Conservation (phyloP, 768 basidiomycete genomes). For the Chalciporus chontae region DNA sequence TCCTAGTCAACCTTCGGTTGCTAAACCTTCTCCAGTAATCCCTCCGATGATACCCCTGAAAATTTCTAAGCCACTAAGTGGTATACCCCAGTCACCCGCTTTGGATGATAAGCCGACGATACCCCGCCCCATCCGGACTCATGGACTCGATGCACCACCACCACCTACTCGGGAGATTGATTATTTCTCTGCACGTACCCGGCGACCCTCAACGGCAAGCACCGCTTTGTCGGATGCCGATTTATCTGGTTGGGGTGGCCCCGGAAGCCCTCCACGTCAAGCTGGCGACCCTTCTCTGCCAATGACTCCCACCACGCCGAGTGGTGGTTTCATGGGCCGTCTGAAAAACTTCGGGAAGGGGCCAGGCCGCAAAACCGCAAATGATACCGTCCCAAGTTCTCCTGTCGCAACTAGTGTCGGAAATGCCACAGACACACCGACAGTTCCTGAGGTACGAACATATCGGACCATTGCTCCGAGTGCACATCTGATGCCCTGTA, state of each 20-base stretch:
- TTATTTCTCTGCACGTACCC: conserved; percentile 48
- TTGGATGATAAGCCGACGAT: conserved; percentile 29
- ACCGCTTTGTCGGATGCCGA: conserved; percentile 48
- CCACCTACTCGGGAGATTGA: conserved; percentile 39
- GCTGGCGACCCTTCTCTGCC: conserved; percentile 31
- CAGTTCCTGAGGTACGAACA: conserved; percentile 25
- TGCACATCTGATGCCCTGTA: conserved; percentile 9
- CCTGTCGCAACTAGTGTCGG: conserved; percentile 16
- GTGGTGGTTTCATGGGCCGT: conserved; percentile 69
- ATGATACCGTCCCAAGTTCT: conserved; percentile 24
- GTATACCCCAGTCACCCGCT: conserved; percentile 45
- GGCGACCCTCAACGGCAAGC: conserved; percentile 44
- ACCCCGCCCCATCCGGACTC: conserved; percentile 39
- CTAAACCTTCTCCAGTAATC: conserved; percentile 52
- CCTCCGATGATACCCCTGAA: conserved; percentile 57
- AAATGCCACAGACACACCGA: conserved; percentile 11
- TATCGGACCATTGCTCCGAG: not conserved
- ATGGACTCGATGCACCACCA: conserved; percentile 39
- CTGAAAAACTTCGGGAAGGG: conserved; percentile 72
- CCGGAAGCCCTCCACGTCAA: conserved; percentile 34
- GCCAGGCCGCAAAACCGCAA: conserved; percentile 32
- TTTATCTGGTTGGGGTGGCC: conserved; percentile 40
- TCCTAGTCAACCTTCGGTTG: conserved; percentile 43
- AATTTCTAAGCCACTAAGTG: conserved; percentile 26
- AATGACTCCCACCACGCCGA: conserved; percentile 48